Conservation (phyloP, 2,329 filamentous ascomycete genomes). For the Hypocrella siamensis region DNA sequence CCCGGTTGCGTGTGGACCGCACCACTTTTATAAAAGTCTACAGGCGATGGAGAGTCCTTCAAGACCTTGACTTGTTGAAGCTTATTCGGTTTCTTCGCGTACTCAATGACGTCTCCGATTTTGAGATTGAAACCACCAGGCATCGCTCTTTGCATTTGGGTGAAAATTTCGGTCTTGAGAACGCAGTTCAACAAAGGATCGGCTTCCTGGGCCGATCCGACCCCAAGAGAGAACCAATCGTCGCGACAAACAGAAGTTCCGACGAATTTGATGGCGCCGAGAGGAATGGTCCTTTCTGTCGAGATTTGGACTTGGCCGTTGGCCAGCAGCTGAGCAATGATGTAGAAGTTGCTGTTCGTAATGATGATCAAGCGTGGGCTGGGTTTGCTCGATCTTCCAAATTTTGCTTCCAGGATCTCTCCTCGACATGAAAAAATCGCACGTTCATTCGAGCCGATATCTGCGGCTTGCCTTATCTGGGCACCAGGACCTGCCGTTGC, state of each 20-base stretch:
- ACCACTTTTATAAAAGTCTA: conserved; percentile 88
- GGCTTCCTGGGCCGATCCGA: conserved; percentile 79
- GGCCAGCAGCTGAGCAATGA: conserved; percentile 70
- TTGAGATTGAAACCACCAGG: conserved; percentile 69
- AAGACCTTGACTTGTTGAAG: conserved; percentile 74
- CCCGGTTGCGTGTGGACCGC: conserved; percentile 76
- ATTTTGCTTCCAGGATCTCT: conserved; percentile 83
- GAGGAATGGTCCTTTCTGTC: conserved; percentile 64
- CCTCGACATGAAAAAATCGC: conserved; percentile 82
- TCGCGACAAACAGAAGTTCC: conserved; percentile 69
- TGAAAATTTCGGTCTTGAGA: conserved; percentile 95
- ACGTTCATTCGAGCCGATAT: conserved; percentile 56
- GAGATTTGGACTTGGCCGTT: conserved; percentile 71
- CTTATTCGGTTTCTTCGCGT: conserved; percentile 96
- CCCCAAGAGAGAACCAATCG: conserved; percentile 90
- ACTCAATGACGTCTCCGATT: conserved; percentile 75
- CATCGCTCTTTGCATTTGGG: conserved; percentile 69
- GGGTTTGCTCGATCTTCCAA: conserved; percentile 89
- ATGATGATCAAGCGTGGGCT: conserved; percentile 74
- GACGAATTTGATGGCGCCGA: conserved; percentile 81
- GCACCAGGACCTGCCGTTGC: conserved; percentile 67
- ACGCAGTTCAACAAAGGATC: conserved; percentile 90
- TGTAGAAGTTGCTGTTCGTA: conserved; percentile 75
- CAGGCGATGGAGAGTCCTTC: conserved; percentile 64
- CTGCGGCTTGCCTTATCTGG: conserved; percentile 60